phyloP scores from a whole-genome alignment of 441 rosid genomes.

The Aleurites moluccanus region DNA sequence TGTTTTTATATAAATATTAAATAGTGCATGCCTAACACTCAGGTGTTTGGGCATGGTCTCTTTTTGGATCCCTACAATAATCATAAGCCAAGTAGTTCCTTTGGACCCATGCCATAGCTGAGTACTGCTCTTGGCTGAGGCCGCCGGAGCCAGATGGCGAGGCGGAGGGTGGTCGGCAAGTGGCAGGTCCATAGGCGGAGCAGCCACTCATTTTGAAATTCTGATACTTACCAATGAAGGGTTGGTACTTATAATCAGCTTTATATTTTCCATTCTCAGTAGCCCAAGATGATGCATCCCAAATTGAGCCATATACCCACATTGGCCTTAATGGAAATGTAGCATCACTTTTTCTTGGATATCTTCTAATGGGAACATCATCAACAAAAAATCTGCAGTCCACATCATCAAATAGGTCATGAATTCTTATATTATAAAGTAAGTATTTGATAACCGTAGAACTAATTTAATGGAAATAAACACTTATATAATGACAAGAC shows the following conservation, averaged over 20 bases:
- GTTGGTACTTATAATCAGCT: constrained; percentile 85
- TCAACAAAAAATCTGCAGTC: constrained; percentile 79
- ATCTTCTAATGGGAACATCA: constrained; percentile 90
- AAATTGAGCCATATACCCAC: constrained; percentile 96
- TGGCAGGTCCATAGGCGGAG: constrained; percentile 47
- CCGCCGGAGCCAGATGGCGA: constrained; percentile 61
- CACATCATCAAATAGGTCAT: too few species aligned
- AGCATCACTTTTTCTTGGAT: constrained; percentile 67
- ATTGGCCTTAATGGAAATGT: constrained; percentile 89
- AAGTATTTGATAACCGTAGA: too few species aligned
- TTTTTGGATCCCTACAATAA: constrained; percentile 68
- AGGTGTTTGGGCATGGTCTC: constrained; percentile 78
- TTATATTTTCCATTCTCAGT: constrained; percentile 91
- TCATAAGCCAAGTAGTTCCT: constrained; percentile 63
- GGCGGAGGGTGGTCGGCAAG: constrained; percentile 61
- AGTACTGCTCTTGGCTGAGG: constrained; percentile 52
- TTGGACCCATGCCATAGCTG: constrained; percentile 85
- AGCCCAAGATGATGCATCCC: constrained; percentile 99
- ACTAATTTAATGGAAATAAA: too few species aligned
- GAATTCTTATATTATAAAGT: too few species aligned
- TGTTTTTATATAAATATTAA: neutral
- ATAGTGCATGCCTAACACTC: constrained; percentile 46
- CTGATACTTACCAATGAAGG: constrained; percentile 66
- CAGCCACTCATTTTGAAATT: constrained; percentile 77
- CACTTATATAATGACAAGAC: too few species aligned